Evolutionary conservation across 2,329 filamentous ascomycete species (phyloP).

Genomic region (Hymenoscyphus salicellus): DNA sequence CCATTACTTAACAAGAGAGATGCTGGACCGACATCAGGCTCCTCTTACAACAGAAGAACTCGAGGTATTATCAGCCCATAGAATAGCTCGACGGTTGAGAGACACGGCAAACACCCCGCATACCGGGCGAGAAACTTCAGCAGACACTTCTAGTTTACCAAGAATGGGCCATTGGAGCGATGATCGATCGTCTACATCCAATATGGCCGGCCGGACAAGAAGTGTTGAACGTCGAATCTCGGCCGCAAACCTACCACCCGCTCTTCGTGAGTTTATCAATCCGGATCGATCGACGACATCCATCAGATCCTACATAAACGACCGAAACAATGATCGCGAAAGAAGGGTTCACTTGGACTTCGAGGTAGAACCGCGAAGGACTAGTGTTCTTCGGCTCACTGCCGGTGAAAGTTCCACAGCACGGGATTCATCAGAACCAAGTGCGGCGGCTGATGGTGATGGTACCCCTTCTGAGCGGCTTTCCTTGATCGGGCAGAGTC

Average conservation of each 20-base stretch:
- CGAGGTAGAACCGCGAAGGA: conserved; percentile 25
- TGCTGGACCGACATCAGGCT: conserved; percentile 46
- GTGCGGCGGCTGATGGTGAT: conserved; percentile 21
- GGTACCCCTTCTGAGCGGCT: conserved; percentile 29
- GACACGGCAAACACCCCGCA: conserved; percentile 24
- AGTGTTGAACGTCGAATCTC: conserved; percentile 25
- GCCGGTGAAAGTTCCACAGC: conserved; percentile 27
- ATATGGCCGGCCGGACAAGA: conserved; percentile 10
- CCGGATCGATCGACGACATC: conserved; percentile 32
- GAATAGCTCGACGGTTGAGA: conserved; percentile 49
- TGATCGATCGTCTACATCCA: conserved; percentile 16
- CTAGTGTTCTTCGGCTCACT: conserved; percentile 29
- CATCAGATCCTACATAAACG: conserved; percentile 35
- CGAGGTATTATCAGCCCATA: conserved; percentile 54
- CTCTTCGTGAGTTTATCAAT: conserved; percentile 34
- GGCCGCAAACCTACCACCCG: conserved; percentile 27
- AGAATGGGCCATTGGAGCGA: conserved; percentile 20
- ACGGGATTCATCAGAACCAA: conserved; percentile 19
- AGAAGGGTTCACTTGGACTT: conserved; percentile 25
- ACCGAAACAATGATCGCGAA: conserved; percentile 37
- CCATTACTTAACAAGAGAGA: conserved; percentile 25
- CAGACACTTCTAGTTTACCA: conserved; percentile 20
- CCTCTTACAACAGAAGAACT: conserved; percentile 55
- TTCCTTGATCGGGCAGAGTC: conserved; percentile 22
- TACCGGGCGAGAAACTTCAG: conserved; percentile 22